Evolutionary conservation across 371 early-diverging fungal genomes (phyloP).

Genomic region (Aphelidium insulamus): DNA sequence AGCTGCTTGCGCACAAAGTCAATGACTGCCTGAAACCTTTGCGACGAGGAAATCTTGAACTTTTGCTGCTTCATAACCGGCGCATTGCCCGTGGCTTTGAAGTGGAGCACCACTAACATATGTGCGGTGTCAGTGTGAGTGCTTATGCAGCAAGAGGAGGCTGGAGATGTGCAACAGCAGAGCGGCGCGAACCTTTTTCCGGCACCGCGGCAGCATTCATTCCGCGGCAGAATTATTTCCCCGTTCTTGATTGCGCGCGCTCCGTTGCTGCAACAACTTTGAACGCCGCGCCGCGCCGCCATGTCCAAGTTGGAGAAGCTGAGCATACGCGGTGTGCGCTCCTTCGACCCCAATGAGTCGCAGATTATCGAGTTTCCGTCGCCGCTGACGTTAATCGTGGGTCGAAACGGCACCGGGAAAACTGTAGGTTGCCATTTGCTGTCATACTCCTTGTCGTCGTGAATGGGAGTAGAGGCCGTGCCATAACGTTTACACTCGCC

Average conservation of each 20-base stretch:
- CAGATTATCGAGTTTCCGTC: conserved; percentile 69
- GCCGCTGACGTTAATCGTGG: conserved; percentile 96
- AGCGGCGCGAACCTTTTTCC: no score
- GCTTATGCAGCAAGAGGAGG: no score
- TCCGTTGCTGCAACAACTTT: no score
- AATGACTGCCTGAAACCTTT: conserved; percentile 60
- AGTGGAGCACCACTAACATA: conserved; percentile 69
- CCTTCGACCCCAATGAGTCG: conserved; percentile 65
- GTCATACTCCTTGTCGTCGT: no score
- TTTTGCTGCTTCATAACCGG: conserved; percentile 67
- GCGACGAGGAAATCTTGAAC: conserved; percentile 56
- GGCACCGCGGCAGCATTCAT: no score
- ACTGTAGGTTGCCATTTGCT: conserved; percentile 36
- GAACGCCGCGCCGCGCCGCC: no score
- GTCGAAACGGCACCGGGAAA: conserved; percentile 96
- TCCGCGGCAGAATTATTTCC: no score
- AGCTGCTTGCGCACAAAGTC: conserved; percentile 64
- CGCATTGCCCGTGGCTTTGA: conserved; percentile 69
- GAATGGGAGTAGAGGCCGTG: background rate
- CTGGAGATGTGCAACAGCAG: no score
- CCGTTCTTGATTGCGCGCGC: no score
- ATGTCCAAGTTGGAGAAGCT: conserved; percentile 62
- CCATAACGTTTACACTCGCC: background rate
- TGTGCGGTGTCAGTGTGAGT: no score
- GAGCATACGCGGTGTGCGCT: conserved; percentile 78